phyloP scores from a whole-genome alignment of 495 filamentous ascomycete genomes.

The Tuber melanosporum region DNA sequence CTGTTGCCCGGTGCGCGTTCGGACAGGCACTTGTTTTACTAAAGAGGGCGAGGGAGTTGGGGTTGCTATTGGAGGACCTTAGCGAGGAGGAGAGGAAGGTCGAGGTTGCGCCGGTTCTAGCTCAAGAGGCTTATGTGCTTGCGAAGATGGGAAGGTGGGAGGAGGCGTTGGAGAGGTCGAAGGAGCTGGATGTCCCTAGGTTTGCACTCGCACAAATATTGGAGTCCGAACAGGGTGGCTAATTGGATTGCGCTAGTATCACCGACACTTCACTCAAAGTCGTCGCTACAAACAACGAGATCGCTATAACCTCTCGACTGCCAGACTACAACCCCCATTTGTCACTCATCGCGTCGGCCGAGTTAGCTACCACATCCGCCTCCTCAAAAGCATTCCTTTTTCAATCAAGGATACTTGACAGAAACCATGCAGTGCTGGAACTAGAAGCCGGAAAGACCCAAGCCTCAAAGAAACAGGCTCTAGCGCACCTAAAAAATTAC shows the following conservation, averaged over 20 bases:
- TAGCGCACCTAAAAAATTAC: constrained; percentile 44
- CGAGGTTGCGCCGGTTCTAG: constrained; percentile 76
- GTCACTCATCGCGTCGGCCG: constrained; percentile 53
- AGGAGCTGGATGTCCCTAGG: constrained; percentile 58
- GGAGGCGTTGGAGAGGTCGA: constrained; percentile 63
- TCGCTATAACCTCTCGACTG: constrained; percentile 53
- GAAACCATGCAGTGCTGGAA: constrained; percentile 65
- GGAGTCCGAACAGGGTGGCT: background rate
- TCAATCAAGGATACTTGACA: constrained; percentile 60
- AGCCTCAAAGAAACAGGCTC: constrained; percentile 50
- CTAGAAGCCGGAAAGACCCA: constrained; percentile 71
- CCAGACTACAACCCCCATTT: constrained; percentile 67
- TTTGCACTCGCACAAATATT: constrained; percentile 44
- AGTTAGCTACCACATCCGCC: constrained; percentile 48
- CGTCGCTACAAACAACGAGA: constrained; percentile 69
- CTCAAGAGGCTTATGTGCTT: constrained; percentile 79
- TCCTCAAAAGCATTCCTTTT: constrained; percentile 54
- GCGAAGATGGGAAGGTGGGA: constrained; percentile 63
- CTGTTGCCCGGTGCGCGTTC: constrained; percentile 73
- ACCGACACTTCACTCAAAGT: constrained; percentile 67
- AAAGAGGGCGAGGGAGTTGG: constrained; percentile 66
- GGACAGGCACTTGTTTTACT: constrained; percentile 68
- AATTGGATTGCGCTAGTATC: constrained; percentile 54
- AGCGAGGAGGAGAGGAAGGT: constrained; percentile 72
- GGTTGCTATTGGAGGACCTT: constrained; percentile 56